Evolutionary conservation across 2,329 filamentous ascomycete species (phyloP), one percentile per base, ranked within the genome.

Genomic region (Cladophialophora yegresii): DNA sequence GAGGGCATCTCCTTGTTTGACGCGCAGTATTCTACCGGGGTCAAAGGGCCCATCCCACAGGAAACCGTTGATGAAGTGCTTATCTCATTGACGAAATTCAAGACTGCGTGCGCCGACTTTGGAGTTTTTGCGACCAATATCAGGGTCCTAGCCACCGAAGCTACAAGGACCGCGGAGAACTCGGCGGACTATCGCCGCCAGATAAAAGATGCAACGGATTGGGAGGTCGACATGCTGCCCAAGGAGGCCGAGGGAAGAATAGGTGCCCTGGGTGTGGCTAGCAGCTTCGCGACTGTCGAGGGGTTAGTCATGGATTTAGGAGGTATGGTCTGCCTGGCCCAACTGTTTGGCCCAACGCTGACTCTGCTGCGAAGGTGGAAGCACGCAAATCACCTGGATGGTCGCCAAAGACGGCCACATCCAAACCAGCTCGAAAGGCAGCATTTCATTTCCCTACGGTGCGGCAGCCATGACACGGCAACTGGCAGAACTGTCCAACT

Each of bases 281-380:
- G 90, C 71, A 88, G 87, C 26, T 87, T 93, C 67, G 81, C 82
- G 9, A 75, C 83, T 7, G 86, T 93, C n/a, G 83, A 86, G 61
- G 92, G 91, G 0, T 76, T 96, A 33, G 91, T 96, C 68, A 90
- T 96, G 80, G 92, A 96, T 77, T 83, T 96, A 1, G 92, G 93
- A 40, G 75, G 70, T 71, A 60, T 20, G 67, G 57, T 43, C 45
- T 55, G 49, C 22, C 16, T 32, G 40, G 50, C 28, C 30, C 10
- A 32, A 58, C 54, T 60, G 20, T 20, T 23, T 10, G 26, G 10
- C 43, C 12, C 43, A 5, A 12, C 22, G 28, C 28, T 45, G 49
- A 54, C 47, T 4, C 16, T 23, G 10, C 13, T 54, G 13, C 43
- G 9, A 47, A 70, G 67, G 68, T 20, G 67, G 68, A 54, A 69